Evolutionary conservation across 805 yeast genomes (phyloP), one percentile per base, ranked within the genome.

Genomic region (Metschnikowia kunwiensis): DNA sequence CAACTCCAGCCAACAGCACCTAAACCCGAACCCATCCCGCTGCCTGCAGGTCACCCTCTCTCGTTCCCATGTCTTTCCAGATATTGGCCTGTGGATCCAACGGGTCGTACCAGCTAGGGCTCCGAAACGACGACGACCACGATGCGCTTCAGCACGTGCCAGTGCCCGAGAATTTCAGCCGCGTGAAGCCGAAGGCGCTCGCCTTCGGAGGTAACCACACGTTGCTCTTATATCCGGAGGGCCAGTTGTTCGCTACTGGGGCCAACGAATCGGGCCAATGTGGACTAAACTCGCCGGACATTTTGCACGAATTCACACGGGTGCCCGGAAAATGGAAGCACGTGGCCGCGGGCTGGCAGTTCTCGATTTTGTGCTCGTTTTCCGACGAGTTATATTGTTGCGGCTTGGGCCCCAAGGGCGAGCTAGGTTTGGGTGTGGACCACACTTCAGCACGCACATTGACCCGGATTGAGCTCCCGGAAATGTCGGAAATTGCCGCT

Each of bases 151-250:
- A 30, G 24, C 32, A 22, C 21, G 47, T 40, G 8, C 20, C 23
- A 6, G 16, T 27, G 47, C 56, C 15, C 44, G 33, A 8, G 58
- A 72, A 27, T 31, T 44, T 13, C 49, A 55, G 21, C 33, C 17
- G 2, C 18, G 47, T 12, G 33, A 36, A 7, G n/a, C 72, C 80
- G 0, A 36, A 52, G 32, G 64, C 67, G 46, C 65, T 88, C 9
- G 72, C 69, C 0, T 78, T 88, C 49, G 97, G 96, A 4, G 97
- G 97, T 0, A 89, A 89, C 49, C 97, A 91, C 55, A 81, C 95
- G 0, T 49, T 86, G 12, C 43, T 86, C 2, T 54, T 87, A 6
- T 55, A 74, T 9, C 63, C 58, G 1, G 59, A 69, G 30, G 91
- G 91, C 1, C 54, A 59, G 0, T 55, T 81, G 1, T 79, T 58